Conservation (phyloP, 441 rosid genomes). For the Biscutella laevigata region DNA sequence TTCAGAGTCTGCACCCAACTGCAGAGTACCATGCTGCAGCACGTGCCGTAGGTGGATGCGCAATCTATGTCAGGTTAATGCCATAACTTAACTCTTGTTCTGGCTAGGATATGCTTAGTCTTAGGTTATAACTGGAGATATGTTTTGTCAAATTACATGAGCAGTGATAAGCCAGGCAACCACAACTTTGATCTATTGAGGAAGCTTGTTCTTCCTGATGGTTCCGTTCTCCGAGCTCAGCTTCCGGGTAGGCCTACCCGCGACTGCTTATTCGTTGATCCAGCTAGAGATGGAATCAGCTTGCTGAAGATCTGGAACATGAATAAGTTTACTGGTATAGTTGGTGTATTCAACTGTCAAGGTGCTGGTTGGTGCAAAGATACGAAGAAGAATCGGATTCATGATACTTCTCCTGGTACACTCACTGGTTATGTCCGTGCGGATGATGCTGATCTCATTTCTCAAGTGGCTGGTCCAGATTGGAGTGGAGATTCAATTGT, state of each 20-base stretch:
- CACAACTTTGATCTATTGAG: constrained; percentile 70
- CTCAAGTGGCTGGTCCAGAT: constrained; percentile 57
- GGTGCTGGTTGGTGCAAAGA: constrained; percentile 97
- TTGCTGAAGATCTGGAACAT: constrained; percentile 82
- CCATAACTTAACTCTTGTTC: not conserved
- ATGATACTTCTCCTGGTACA: constrained; percentile 75
- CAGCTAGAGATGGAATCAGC: constrained; percentile 80
- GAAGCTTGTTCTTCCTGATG: constrained; percentile 87
- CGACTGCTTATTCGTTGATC: constrained; percentile 76
- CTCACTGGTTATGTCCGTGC: constrained; percentile 53
- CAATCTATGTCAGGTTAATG: constrained; percentile 84
- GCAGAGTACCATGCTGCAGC: constrained; percentile 94
- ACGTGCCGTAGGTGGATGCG: constrained; percentile 85
- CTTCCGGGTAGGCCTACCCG: constrained; percentile 95
- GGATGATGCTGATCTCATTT: constrained; percentile 56
- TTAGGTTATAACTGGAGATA: constrained; percentile 3
- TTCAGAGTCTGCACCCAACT: constrained; percentile 81
- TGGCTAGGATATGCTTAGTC: not conserved
- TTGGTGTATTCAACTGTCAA: constrained; percentile 92
- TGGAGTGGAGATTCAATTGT: constrained; percentile 69
- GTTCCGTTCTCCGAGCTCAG: constrained; percentile 77
- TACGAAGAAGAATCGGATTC: constrained; percentile 67
- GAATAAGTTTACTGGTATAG: constrained; percentile 73
- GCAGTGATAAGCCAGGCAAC: constrained; percentile 86
- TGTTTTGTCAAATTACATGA: not conserved